Conservation (phyloP, 202 grass and related monocot species). For the Zoysia matrella region DNA sequence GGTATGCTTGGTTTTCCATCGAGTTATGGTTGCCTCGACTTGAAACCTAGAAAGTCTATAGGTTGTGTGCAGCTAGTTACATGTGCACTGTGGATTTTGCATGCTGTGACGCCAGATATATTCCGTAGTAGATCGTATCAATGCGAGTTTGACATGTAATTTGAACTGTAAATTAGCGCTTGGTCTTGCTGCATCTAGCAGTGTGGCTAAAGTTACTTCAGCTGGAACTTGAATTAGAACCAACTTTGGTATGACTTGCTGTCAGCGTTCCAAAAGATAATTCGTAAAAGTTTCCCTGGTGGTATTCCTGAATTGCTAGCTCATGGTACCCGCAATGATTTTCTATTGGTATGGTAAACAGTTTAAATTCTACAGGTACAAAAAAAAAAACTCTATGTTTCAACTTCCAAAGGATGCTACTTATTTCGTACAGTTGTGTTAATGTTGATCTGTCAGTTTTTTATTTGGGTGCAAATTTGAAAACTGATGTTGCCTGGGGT, state of each 20-base stretch:
- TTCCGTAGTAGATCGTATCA: not conserved
- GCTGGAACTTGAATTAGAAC: not conserved
- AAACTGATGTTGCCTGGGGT: not conserved
- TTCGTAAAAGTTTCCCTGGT: not conserved
- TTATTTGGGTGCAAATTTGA: not conserved
- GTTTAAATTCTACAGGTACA: not conserved
- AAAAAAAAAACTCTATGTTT: not conserved
- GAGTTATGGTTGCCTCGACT: not conserved
- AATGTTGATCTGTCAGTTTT: not conserved
- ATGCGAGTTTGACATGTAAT: not conserved
- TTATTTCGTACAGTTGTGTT: not conserved
- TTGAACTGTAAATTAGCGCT: not conserved
- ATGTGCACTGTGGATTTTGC: not conserved
- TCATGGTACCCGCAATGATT: not conserved
- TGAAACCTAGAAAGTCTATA: not conserved
- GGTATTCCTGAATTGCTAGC: not conserved
- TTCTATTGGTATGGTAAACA: not conserved
- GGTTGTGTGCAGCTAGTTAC: too few relatives aligned
- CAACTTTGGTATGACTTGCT: not conserved
- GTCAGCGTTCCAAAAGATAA: not conserved
- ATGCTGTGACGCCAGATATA: not conserved
- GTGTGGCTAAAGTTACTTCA: conserved; percentile 19
- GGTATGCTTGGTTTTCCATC: not conserved
- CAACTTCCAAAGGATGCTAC: not conserved
- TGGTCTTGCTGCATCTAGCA: not conserved